Evolutionary conservation across 169 alveolate species (phyloP), one percentile per base, ranked within the genome.

Genomic region (Cryptosporidium baileyi): DNA sequence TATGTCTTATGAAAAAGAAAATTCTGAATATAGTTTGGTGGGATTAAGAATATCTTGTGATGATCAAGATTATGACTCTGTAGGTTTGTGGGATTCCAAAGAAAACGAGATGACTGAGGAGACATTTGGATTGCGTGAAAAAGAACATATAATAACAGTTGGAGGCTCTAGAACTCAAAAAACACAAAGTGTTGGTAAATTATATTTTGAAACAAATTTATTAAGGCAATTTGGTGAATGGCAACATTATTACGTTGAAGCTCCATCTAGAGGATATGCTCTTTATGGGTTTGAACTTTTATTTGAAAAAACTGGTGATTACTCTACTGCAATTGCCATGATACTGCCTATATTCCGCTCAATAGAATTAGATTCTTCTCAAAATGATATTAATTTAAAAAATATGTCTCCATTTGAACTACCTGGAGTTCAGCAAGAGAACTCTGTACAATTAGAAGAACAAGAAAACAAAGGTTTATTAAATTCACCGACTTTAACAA

Each of bases 161-260:
- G 85, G 85, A 13, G 85, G 85, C 26, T 52, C 67, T 61, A 52
- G 85, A 9, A 7, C 43, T 32, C 57, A 51, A 13, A 45, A 41
- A 30, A 74, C 85, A 5, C 85, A 74, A 19, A 74, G 85, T 54
- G 36, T 74, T 51, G 85, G 85, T 19, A 51, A 74, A 28, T 60
- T 74, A 6, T 74, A 54, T 15, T 74, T 74, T 54, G 85, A 74
- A 28, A 74, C 85, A 3, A 74, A 74, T 34, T 30, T 74, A 15
- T 30, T 74, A 22, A 74, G 85, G 43, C 85, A 74, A 61, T 74
- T 54, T 74, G 85, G 85, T 2, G 85, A 74, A 54, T 74, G 85
- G 85, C 85, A 74, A 28, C 85, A 74, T 15, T 74, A 74, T 59
- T 74, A 74, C 34, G 67, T 74, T 44, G 85, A 74, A 13, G 85